Evolutionary conservation across 257 asterid genomes (phyloP), one percentile per base, ranked within the genome.

Genomic region (Solanum rostratum): DNA sequence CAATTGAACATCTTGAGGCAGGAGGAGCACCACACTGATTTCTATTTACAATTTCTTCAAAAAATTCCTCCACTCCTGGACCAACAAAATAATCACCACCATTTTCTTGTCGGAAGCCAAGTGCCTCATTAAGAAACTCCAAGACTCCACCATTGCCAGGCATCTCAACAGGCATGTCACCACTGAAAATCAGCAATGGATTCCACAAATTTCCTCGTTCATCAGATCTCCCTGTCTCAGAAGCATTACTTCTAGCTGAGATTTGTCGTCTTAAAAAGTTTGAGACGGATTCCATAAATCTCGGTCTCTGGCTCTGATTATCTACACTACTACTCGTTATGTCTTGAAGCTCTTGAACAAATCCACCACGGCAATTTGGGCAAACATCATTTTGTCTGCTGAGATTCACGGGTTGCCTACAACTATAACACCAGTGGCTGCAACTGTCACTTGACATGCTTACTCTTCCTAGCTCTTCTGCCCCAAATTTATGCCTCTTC

Each of bases 71-170:
- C 14, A 91, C 98, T 37, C 99, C 99, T 0, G 97, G 99, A 24
- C 98, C 99, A 24, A 95, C 89, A 66, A 90, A 93, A 85, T 96
- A 95, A 84, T 96, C 97, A 0, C 95, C 97, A 55, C 99, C 99
- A 55, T 85, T 91, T 29, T 94, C 98, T 74, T 89, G 87, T 83
- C 98, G 90, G 70, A 95, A 94, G 45, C 98, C 98, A 33, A 95
- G 95, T 11, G 94, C 90, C 30, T 96, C 99, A 14, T 93, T 95
- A 15, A 97, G 91, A 80, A 93, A 90, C 86, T 96, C 99, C 43
- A 92, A 57, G 57, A 90, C 74, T 41, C 97, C 99, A 20, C 94
- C 97, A 82, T 87, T 84, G 14, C 93, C 95, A 3, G 97, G 94
- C 91, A 93, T 87, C 73, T 91, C 88, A 6, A 91, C 94, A 6